These are phyloP conservation scores for Bretziella fagacearum DNA, from an alignment of 2,329 filamentous ascomycete species.

Conservation along the genomic window DNA sequence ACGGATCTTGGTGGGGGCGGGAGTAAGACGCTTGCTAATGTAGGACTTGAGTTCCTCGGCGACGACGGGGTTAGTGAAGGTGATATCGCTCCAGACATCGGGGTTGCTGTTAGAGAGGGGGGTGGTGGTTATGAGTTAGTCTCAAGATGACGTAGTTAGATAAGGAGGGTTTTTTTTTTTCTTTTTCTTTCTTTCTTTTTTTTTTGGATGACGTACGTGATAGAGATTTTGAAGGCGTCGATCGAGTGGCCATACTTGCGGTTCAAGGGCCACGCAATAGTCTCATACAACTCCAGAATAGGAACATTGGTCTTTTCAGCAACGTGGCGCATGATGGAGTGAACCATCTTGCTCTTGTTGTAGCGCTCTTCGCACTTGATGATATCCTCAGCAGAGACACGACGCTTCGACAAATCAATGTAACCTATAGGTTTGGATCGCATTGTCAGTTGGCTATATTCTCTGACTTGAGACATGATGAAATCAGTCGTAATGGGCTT, in stretches of 20 bases:
- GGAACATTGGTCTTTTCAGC: constrained; percentile 89
- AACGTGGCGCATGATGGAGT: constrained; percentile 97
- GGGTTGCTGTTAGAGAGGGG: too few species aligned
- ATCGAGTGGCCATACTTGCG: constrained; percentile 93
- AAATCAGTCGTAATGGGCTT: background rate
- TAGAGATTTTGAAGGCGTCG: constrained; percentile 97
- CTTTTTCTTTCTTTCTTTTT: background rate
- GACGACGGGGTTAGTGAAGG: constrained; percentile 71
- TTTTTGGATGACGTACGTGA: constrained; percentile 50
- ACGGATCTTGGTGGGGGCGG: constrained; percentile 96
- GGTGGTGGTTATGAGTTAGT: background rate
- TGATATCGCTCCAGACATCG: constrained; percentile 86
- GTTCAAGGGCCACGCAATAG: constrained; percentile 92
- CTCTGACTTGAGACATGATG: too few species aligned
- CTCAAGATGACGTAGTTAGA: background rate
- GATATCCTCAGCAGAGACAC: constrained; percentile 94
- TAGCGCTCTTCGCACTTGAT: constrained; percentile 97
- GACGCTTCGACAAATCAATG: constrained; percentile 96
- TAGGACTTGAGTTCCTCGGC: constrained; percentile 84
- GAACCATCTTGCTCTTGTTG: constrained; percentile 99
- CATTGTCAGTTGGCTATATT: constrained; percentile 6
- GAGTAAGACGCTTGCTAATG: constrained; percentile 91
- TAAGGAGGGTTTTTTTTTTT: background rate
- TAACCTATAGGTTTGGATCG: constrained; percentile 36
- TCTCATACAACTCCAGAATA: constrained; percentile 89